Percentiles rank a stretch among this genome's conserved stretches.
phyloP scores from a whole-genome alignment of 768 basidiomycete genomes.

The Hysterangium stoloniferum region DNA sequence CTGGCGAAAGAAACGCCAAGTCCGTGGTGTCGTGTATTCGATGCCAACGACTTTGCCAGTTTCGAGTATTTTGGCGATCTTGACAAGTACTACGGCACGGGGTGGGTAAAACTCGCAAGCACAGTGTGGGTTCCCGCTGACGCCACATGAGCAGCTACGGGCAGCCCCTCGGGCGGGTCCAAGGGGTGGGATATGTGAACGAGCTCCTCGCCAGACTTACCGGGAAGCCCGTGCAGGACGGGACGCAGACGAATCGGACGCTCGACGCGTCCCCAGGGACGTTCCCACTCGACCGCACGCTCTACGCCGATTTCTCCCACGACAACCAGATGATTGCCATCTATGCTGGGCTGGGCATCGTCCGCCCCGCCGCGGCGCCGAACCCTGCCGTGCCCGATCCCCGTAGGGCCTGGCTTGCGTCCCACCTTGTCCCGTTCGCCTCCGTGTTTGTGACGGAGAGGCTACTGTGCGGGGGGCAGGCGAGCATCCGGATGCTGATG shows the following conservation, averaged over 20 bases:
- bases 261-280: conserved; percentile 53
- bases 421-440: conserved; percentile 65
- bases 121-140: not conserved
- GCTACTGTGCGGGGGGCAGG: conserved; percentile 38
- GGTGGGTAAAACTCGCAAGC: conserved; percentile 32
- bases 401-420: conserved; percentile 43
- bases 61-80: conserved; percentile 69
- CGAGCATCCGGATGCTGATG: conserved; percentile 65
- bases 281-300: conserved; percentile 58
- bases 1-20: conserved; percentile 41
- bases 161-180: conserved; percentile 58
- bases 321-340: conserved; percentile 82
- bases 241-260: conserved; percentile 71
- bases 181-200: conserved; percentile 83
- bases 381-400: conserved; percentile 20
- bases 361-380: too few species aligned
- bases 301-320: conserved; percentile 80
- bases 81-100: conserved; percentile 71
- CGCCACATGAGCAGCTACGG: conserved; percentile 44
- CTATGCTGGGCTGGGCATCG: conserved; percentile 50
- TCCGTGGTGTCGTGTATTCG: conserved; percentile 71
- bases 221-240: conserved; percentile 48
- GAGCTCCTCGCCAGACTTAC: conserved; percentile 79
- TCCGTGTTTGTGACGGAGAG: conserved; percentile 68
- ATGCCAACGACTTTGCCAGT: conserved; percentile 47